Evolutionary conservation across 306 rosid genomes (phyloP), one percentile per base, ranked within the genome.

Genomic region (Biancaea sappan): DNA sequence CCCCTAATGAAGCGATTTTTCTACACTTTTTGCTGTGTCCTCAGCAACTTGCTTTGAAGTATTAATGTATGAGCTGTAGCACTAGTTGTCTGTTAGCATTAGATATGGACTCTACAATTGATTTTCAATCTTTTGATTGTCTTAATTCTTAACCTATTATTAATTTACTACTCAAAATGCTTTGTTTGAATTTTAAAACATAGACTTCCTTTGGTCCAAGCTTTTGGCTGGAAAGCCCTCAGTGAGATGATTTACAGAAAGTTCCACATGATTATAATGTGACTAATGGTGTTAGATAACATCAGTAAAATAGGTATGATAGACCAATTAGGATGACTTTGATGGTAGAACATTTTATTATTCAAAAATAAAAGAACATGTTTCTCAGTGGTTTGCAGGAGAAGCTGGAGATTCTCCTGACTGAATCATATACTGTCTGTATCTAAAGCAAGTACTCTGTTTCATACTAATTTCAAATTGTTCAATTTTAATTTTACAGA

Each of bases 181-280:
- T 62, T 63, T 8, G 18, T 69, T 62, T 69, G 6, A 32, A 61
- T 26, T 72, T 53, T 59, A 16, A 41, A 78, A 57, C 8, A 52
- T 44, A 31, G 72, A 56, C 35, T 46, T 56, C 61, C 31, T 48
- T 28, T 24, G 46, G 29, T 48, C 7, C 16, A 66, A 46, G 47
- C 47, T 46, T 66, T 66, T 66, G 50, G n/a, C 38, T 21, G 60
- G 60, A 76, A 70, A 76, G 40, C 28, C 65, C 48, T 48, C 69
- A 44, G 53, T 47, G 31, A 18, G 66, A 43, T 71, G 65, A 24
- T 64, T 63, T 19, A 58, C 71, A 26, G 24, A 57, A 52, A 66
- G 67, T 32, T 29, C 43, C 22, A 21, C 37, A 26, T 56, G 61
- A 51, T 51, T 65, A 48, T 66, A 31, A 16, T 38, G 31, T 41